These are phyloP conservation scores for Chlorophyllum brunneum DNA, from an alignment of 768 basidiomycete species.

Conservation along the genomic window DNA sequence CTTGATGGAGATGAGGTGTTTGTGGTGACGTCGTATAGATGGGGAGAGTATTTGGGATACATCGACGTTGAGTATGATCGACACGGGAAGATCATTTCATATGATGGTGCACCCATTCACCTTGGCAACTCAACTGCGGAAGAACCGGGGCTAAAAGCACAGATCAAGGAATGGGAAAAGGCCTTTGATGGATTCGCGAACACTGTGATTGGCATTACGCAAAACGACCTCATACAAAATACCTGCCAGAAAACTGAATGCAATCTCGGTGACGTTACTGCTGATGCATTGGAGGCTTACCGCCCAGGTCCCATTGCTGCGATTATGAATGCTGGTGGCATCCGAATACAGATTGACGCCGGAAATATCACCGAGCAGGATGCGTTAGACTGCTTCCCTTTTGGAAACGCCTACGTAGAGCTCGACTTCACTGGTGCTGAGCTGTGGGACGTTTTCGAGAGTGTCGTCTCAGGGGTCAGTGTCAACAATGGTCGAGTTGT, in stretches of 20 bases:
- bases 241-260: slow-evolving; percentile 41
- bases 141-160: slow-evolving; percentile 31
- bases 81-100: slow-evolving; percentile 34
- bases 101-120: slow-evolving; percentile 39
- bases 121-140: slow-evolving; percentile 33
- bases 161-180: slow-evolving; percentile 34
- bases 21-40: slow-evolving; percentile 42
- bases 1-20: slow-evolving; percentile 42
- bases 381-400: slow-evolving; percentile 39
- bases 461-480: slow-evolving; percentile 30
- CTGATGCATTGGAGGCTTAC: slow-evolving; percentile 39
- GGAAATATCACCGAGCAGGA: slow-evolving; percentile 38
- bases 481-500: slow-evolving; percentile 25
- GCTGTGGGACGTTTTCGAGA: slow-evolving; percentile 41
- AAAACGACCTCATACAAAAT: slow-evolving; percentile 31
- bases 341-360: slow-evolving; percentile 35
- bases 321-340: slow-evolving; percentile 41
- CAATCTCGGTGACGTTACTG: slow-evolving; percentile 38
- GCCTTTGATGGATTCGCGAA: slow-evolving; percentile 32
- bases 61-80: slow-evolving; percentile 39
- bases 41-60: slow-evolving; percentile 43
- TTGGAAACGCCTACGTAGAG: slow-evolving; percentile 37
- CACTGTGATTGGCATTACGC: slow-evolving; percentile 33
- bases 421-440: slow-evolving; percentile 35
- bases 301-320: slow-evolving; percentile 25